A percentile compares a stretch with the other conserved stretches of the same genome.
Conservation (phyloP, 2,329 filamentous ascomycete genomes). For the Pseudogymnoascus sp. region DNA sequence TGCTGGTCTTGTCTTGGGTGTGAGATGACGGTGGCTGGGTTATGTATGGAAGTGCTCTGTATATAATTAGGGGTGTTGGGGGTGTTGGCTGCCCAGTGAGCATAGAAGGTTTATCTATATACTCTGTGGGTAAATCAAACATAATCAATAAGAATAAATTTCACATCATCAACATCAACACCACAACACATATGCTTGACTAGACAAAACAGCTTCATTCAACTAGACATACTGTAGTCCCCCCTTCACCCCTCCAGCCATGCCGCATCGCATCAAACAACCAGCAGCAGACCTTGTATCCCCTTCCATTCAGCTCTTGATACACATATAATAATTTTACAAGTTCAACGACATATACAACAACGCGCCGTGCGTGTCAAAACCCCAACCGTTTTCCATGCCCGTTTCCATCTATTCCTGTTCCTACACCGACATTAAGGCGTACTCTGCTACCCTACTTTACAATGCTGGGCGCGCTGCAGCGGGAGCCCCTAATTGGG, state of each 20-base stretch:
- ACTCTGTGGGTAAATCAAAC: background rate
- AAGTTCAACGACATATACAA: conserved; percentile 1
- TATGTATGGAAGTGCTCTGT: conserved; percentile 5
- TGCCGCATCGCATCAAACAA: background rate
- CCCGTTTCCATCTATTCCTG: conserved; percentile 1
- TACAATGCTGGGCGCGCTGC: background rate
- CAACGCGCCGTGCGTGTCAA: background rate
- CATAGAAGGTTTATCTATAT: background rate
- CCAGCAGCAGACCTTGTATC: background rate
- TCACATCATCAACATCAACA: background rate
- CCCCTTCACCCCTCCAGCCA: background rate
- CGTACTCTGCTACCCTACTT: background rate
- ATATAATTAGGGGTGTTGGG: background rate
- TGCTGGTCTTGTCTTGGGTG: background rate
- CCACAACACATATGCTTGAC: background rate
- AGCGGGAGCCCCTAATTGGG: background rate
- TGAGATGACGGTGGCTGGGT: background rate
- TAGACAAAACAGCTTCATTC: background rate
- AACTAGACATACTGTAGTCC: background rate
- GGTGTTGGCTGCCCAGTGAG: background rate
- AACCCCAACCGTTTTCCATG: conserved; percentile 2
- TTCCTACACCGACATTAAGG: conserved; percentile 6
- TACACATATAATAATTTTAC: conserved; percentile 8
- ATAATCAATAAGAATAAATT: background rate
- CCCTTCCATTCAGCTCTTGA: background rate